Conservation (phyloP, 2,329 filamentous ascomycete species). For the Madurella mycetomatis region DNA sequence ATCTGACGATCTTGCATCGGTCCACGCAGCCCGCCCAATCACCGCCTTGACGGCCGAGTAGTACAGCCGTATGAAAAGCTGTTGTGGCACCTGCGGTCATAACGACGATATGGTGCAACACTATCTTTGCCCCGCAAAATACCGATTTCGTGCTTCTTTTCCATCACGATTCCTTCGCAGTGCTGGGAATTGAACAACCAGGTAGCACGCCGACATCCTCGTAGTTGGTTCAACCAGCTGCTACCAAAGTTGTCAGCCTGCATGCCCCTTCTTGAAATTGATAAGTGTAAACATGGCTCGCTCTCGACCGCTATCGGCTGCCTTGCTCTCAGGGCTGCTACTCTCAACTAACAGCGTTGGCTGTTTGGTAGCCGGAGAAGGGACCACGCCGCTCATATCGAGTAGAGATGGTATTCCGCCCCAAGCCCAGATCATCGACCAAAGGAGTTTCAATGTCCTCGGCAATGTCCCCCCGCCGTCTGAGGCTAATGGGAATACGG, state of each 20-base stretch:
- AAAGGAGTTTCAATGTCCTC: constrained; percentile 41
- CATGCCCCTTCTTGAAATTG: neutral
- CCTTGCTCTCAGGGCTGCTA: neutral
- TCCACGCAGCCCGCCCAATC: no score
- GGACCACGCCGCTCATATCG: no score
- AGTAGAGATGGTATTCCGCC: neutral
- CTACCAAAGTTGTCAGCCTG: neutral
- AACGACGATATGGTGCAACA: no score
- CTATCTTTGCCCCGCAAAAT: no score
- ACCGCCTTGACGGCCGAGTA: no score
- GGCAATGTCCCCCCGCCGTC: constrained; percentile 35
- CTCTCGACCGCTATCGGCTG: neutral
- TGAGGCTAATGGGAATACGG: constrained; percentile 35
- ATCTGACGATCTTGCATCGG: no score
- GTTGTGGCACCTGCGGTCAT: no score
- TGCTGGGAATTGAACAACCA: no score
- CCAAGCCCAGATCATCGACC: constrained; percentile 41
- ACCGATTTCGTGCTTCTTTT: no score
- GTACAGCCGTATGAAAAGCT: no score
- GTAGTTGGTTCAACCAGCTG: neutral
- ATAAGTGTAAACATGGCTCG: neutral
- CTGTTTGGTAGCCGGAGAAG: neutral
- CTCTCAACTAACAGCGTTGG: neutral
- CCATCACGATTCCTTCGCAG: no score
- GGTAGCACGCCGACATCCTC: neutral